Base-by-base conservation (phyloP, 306 rosid species). In the Fagus crenata region DNA sequence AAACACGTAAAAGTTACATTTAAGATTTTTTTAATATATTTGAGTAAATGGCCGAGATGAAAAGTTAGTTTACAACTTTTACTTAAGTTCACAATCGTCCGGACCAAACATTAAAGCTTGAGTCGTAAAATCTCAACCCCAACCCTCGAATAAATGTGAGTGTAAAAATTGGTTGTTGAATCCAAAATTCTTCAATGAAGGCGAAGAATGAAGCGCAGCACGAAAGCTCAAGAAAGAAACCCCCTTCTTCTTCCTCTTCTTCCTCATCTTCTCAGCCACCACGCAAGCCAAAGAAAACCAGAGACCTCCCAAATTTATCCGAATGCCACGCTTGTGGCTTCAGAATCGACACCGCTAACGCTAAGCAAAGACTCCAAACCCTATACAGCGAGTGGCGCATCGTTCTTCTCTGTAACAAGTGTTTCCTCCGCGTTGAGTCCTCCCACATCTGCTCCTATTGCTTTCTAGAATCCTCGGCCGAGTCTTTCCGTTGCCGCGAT, bases 311-410 rank as follows among this genome's bases (percentile, higher is more conserved):
- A 41, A 89, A 87, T 76, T 59, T 92, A 28, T 83, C 85, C 3
- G 91, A 92, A 77, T 92, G 97, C 41, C 96, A 92, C 54, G 83
- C 87, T 7, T 92, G 97, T 73, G 89, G 89, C 8, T 83, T 86
- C 79, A 81, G 91, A 39, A 72, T 84, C 37, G 97, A 90, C 73
- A 72, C 81, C 12, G 83, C 85, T 78, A 81, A 84, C 28, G 89
- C 92, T 77, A 87, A 82, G 80, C 87, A 80, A 51, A 80, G 63
- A 40, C 96, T 92, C 49, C 88, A 84, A 33, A 61, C 84, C 60
- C 89, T 92, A 37, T 86, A 82, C 84, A 92, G 97, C 76, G 92
- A 92, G 72, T 90, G 97, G 96, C 92, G 96, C 11, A 70, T 92
- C 32, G 93, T 92, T 83, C 93, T 92, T 54, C 88, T 92, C 42